phyloP scores from a whole-genome alignment of 768 basidiomycete species.

The Phallus indusiatus region DNA sequence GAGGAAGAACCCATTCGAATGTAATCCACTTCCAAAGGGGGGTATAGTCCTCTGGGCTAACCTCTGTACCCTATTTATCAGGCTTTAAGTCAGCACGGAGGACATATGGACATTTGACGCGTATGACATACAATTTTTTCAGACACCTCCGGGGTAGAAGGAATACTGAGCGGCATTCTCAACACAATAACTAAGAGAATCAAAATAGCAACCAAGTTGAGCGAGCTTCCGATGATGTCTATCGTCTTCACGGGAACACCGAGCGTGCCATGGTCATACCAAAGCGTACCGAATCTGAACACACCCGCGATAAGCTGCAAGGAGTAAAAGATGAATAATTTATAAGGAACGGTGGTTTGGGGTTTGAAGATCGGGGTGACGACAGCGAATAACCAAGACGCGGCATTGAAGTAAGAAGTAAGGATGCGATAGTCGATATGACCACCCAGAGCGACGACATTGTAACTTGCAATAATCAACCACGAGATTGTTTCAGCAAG shows the following conservation, averaged over 20 bases:
- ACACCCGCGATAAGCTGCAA: conserved; percentile 36
- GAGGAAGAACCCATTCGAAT: conserved; percentile 62
- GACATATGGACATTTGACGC: not conserved
- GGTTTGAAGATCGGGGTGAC: conserved; percentile 45
- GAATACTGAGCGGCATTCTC: conserved; percentile 59
- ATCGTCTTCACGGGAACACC: conserved; percentile 30
- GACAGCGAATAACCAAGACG: conserved; percentile 60
- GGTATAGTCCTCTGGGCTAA: conserved; percentile 73
- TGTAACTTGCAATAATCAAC: conserved; percentile 51
- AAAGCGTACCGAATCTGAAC: conserved; percentile 41
- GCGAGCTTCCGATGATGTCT: conserved; percentile 18
- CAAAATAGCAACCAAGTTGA: conserved; percentile 37
- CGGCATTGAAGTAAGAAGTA: conserved; percentile 37
- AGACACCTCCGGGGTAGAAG: conserved; percentile 39
- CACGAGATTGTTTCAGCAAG: conserved; percentile 49
- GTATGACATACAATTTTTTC: conserved; percentile 52
- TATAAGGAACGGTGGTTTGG: conserved; percentile 48
- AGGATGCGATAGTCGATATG: conserved; percentile 24
- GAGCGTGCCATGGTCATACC: conserved; percentile 41
- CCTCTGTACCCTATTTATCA: conserved; percentile 33
- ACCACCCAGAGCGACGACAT: conserved; percentile 21
- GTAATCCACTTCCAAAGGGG: conserved; percentile 62
- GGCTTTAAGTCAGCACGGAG: not conserved
- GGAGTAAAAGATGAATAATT: conserved; percentile 51
- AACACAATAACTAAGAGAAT: conserved; percentile 38